Conservation (phyloP, 306 rosid genomes). For the Pyrus communis region DNA sequence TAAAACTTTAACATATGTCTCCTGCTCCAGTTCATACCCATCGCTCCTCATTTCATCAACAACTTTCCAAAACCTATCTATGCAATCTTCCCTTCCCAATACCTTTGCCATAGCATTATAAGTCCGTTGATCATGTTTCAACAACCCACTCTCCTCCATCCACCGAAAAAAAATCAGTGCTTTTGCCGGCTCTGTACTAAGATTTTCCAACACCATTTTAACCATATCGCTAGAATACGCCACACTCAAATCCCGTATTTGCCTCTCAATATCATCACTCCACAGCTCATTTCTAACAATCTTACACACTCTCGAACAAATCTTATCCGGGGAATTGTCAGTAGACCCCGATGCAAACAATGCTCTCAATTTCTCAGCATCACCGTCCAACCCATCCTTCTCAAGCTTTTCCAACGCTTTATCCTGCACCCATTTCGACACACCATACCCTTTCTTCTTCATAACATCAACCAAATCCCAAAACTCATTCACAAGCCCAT, state of each 20-base stretch:
- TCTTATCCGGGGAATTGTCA: slow-evolving; percentile 30
- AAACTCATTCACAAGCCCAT: slow-evolving; percentile 47
- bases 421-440: slow-evolving; percentile 37
- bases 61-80: slow-evolving; percentile 75
- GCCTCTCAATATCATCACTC: slow-evolving; percentile 57
- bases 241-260: slow-evolving; percentile 36
- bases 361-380: slow-evolving; percentile 39
- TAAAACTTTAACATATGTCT: slow-evolving; percentile 51
- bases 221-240: slow-evolving; percentile 36
- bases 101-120: slow-evolving; percentile 66
- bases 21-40: slow-evolving; percentile 48
- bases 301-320: slow-evolving; percentile 32
- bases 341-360: slow-evolving; percentile 47
- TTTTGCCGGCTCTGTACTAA: slow-evolving; percentile 49
- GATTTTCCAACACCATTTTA: slow-evolving; percentile 39
- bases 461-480: slow-evolving; percentile 54
- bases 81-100: slow-evolving; percentile 60
- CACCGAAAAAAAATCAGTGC: slow-evolving; percentile 70
- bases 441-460: slow-evolving; percentile 69
- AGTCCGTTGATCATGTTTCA: slow-evolving; percentile 54
- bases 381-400: slow-evolving; percentile 37
- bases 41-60: slow-evolving; percentile 55
- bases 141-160: slow-evolving; percentile 62
- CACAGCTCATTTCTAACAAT: slow-evolving; percentile 55
- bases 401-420: slow-evolving; percentile 40